Conservation (phyloP, 1,139 yeast species). For the Magnusiomyces magnusii region DNA sequence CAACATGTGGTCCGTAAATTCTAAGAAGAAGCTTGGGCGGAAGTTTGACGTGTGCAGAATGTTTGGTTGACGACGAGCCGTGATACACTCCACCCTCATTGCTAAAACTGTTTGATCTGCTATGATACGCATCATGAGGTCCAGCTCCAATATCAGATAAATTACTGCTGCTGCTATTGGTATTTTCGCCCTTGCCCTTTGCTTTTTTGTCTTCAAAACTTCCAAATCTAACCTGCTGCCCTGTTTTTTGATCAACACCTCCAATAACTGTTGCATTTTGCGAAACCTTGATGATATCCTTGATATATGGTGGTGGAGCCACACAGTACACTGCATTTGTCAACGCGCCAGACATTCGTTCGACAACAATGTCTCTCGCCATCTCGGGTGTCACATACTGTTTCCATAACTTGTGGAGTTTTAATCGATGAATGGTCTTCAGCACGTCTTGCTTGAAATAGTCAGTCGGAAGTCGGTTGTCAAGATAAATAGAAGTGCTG, state of each 20-base stretch:
- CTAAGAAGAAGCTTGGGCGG: conserved; percentile 55
- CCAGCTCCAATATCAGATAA: not conserved
- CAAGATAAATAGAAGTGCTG: conserved; percentile 22
- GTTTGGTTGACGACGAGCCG: conserved; percentile 21
- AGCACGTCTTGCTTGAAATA: conserved; percentile 80
- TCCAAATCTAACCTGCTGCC: conserved; percentile 8
- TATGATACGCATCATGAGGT: not conserved
- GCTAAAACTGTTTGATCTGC: conserved; percentile 10
- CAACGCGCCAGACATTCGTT: conserved; percentile 81
- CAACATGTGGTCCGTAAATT: conserved; percentile 89
- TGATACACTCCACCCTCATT: not conserved
- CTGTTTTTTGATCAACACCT: conserved; percentile 16
- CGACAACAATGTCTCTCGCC: conserved; percentile 41
- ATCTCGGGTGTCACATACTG: conserved; percentile 31
- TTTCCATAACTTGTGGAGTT: conserved; percentile 68
- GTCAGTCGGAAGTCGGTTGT: conserved; percentile 58
- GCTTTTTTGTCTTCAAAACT: not conserved
- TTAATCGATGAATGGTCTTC: conserved; percentile 53
- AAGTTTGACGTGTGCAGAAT: conserved; percentile 28
- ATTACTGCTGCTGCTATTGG: not conserved
- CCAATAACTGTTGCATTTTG: conserved; percentile 15
- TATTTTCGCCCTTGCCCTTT: not conserved
- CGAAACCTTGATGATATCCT: conserved; percentile 25
- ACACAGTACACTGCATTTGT: conserved; percentile 84
- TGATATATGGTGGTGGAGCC: conserved; percentile 33